Conservation (phyloP, 2,329 filamentous ascomycete genomes). For the Tolypocladium ovalisporum region DNA sequence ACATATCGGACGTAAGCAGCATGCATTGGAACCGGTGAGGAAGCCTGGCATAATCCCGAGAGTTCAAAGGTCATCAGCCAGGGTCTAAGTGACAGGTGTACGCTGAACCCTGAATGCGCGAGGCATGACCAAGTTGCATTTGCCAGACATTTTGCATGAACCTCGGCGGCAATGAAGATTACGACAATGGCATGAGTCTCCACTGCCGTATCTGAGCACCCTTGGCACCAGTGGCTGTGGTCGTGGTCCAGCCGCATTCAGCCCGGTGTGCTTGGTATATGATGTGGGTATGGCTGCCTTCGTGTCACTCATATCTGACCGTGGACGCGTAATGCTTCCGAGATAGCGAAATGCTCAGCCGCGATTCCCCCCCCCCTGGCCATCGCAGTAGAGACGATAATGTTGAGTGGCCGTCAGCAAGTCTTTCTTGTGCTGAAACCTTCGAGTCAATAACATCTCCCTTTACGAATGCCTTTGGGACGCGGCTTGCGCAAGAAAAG, state of each 20-base stretch:
- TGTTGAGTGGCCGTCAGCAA: too few relatives aligned
- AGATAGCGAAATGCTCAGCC: too few relatives aligned
- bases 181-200: not conserved
- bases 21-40: not conserved
- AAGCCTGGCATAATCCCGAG: too few relatives aligned
- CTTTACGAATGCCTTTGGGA: too few relatives aligned
- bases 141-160: not conserved
- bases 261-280: not conserved
- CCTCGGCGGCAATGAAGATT: not conserved
- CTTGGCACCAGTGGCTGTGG: not conserved
- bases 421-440: too few relatives aligned
- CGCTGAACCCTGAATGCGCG: too few relatives aligned
- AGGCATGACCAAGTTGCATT: not conserved
- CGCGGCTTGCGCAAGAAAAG: not conserved
- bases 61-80: not conserved
- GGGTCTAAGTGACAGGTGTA: too few relatives aligned
- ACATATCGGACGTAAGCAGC: not conserved
- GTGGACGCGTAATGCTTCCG: too few relatives aligned
- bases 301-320: not conserved
- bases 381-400: too few relatives aligned
- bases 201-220: not conserved
- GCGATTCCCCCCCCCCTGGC: too few relatives aligned
- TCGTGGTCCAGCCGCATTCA: not conserved
- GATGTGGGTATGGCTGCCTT: not conserved
- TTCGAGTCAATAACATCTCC: too few relatives aligned